Base-by-base conservation (phyloP, 441 rosid species). In the Theobroma grandiflorum region DNA sequence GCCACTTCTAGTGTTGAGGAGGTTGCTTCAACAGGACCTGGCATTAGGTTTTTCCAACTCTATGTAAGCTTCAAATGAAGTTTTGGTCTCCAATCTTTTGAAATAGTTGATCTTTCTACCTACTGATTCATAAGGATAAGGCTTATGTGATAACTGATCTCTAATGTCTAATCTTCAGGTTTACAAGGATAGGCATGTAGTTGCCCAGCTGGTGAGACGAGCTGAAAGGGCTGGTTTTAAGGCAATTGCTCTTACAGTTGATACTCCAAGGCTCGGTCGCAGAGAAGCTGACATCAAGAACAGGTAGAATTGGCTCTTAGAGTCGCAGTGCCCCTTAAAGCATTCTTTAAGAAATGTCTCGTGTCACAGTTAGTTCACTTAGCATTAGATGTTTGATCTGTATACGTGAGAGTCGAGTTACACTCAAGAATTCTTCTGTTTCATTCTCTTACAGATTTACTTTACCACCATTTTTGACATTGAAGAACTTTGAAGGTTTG, bases 161-260 rank as follows among this genome's bases (percentile, higher is more conserved):
- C 10, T 8, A 6, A 53, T 72, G 42, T 35, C 73, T 18, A 31
- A 79, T 53, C 14, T 76, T 66, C 88, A 97, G 99, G 97, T 95
- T 22, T 86, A 81, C 78, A 95, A 87, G 79, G 93, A 97, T 84
- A 91, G 99, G 87, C 86, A 94, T 75, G 87, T 97, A 67, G 99
- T 92, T 22, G 87, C 89, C 14, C 98, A 97, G 84, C 94, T 94
- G 20, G 98, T 97, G 71, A 89, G 90, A 83, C 88, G 99, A 87
- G 99, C 99, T 53, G 99, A 95, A 79, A 87, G 87, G 86, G 99
- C 99, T 72, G 99, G 99, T 69, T 97, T 94, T 87, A 95, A 91
- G 89, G 99, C 99, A 10, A 94, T 97, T 83, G 98, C 93, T 55
- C 91, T 90, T 42, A 90, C 94, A 55, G 94, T 86, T 14, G 92